phyloP scores from a whole-genome alignment of 2,329 filamentous ascomycete genomes.

The Trichoderma endophyticum region DNA sequence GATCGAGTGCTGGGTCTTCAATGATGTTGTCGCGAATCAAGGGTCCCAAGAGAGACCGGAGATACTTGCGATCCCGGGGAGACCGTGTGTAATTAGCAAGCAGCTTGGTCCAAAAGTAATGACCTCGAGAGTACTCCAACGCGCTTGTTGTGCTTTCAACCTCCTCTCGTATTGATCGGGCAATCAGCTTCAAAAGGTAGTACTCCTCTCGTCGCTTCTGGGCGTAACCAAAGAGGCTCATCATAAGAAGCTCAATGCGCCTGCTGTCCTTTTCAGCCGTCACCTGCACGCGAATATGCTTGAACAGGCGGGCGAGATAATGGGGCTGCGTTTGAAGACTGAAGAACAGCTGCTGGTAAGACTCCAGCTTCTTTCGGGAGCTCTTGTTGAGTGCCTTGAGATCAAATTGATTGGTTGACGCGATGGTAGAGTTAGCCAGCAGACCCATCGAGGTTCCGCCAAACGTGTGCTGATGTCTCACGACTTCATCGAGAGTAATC shows the following conservation, averaged over 20 bases:
- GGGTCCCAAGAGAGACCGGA: constrained; percentile 80
- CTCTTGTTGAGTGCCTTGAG: constrained; percentile 97
- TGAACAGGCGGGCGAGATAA: constrained; percentile 87
- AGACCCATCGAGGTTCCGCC: constrained; percentile 84
- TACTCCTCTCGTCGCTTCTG: constrained; percentile 97
- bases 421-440: constrained; percentile 82
- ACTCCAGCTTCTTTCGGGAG: constrained; percentile 90
- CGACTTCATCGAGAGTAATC: constrained; percentile 95
- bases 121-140: constrained; percentile 83
- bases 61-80: constrained; percentile 86
- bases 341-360: constrained; percentile 97
- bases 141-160: constrained; percentile 69
- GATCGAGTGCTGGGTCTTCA: constrained; percentile 82
- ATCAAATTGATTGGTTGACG: constrained; percentile 88
- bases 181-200: constrained; percentile 85
- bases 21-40: constrained; percentile 89
- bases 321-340: constrained; percentile 93
- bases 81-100: constrained; percentile 85
- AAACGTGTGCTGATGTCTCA: constrained; percentile 94
- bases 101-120: constrained; percentile 89
- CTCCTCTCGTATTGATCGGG: constrained; percentile 80
- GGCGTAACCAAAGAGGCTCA: constrained; percentile 95
- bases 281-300: constrained; percentile 75
- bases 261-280: constrained; percentile 90
- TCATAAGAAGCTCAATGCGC: constrained; percentile 86